Evolutionary conservation across 352 stramenopile genomes (phyloP).

Genomic region (Globisporangium camurandrum): DNA sequence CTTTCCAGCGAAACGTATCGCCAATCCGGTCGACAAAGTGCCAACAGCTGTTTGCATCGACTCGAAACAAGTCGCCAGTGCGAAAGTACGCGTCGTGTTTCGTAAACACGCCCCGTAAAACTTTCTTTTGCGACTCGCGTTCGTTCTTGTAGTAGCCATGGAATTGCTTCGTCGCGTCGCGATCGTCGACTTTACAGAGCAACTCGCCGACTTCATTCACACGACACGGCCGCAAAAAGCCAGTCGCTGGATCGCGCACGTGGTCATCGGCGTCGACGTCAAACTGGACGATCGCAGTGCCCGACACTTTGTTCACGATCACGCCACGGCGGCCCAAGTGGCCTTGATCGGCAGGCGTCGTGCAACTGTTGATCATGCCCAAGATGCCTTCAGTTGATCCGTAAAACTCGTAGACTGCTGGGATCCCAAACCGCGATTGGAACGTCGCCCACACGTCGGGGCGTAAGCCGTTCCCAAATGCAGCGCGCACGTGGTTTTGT

Average conservation of each 20-base stretch:
- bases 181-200: conserved; percentile 44
- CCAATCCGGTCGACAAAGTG: conserved; percentile 90
- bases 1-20: conserved; percentile 93
- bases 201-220: conserved; percentile 68
- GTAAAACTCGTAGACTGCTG: conserved; percentile 89
- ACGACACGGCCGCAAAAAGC: conserved; percentile 41
- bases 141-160: conserved; percentile 85
- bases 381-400: conserved; percentile 86
- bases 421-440: conserved; percentile 80
- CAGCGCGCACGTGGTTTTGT: conserved; percentile 64
- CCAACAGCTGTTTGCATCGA: conserved; percentile 66
- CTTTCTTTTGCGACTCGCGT: conserved; percentile 77
- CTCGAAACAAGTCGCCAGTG: conserved; percentile 86
- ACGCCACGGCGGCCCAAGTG: conserved; percentile 58
- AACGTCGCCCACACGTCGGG: conserved; percentile 87
- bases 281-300: conserved; percentile 67
- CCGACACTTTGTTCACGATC: conserved; percentile 41
- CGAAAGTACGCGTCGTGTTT: conserved; percentile 87
- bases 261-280: conserved; percentile 72
- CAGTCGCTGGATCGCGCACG: conserved; percentile 32
- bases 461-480: conserved; percentile 88
- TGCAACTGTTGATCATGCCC: conserved; percentile 76
- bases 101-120: conserved; percentile 73
- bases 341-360: conserved; percentile 38
- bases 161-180: conserved; percentile 61